Evolutionary conservation across 176 grass and related monocot species (phyloP).

Genomic region (Carex parvula): DNA sequence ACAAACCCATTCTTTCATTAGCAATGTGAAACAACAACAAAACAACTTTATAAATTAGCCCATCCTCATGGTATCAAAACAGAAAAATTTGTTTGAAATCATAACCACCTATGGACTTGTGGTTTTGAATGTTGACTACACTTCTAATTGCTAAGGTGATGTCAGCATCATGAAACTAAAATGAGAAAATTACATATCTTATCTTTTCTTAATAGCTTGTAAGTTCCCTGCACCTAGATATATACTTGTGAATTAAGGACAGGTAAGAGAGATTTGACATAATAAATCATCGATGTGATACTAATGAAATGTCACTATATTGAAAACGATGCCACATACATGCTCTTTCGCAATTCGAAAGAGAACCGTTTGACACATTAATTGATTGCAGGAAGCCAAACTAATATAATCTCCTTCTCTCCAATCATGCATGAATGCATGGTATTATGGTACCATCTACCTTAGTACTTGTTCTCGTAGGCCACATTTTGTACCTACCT

Average conservation of each 20-base stretch:
- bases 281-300: not conserved
- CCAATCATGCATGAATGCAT: slow-evolving; percentile 24
- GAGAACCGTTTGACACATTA: not conserved
- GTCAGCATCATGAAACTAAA: not conserved
- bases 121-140: not conserved
- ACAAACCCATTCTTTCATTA: not conserved
- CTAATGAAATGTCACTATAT: slow-evolving; percentile 18
- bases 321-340: slow-evolving; percentile 11
- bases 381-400: slow-evolving; percentile 10
- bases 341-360: slow-evolving; percentile 14
- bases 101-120: slow-evolving; percentile 1
- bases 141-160: slow-evolving; percentile 7
- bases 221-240: not conserved
- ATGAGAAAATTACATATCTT: not conserved
- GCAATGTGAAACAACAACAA: slow-evolving; percentile 9
- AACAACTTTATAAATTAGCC: not conserved
- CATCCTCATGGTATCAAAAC: not conserved
- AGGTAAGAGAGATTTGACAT: slow-evolving; percentile 16
- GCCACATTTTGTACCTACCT: slow-evolving; percentile 20
- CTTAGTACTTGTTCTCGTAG: slow-evolving; percentile 24
- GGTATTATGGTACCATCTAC: slow-evolving; percentile 26
- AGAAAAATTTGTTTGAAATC: slow-evolving; percentile 5
- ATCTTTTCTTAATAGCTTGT: slow-evolving; percentile 1
- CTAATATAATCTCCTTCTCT: slow-evolving; percentile 21
- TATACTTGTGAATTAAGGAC: not conserved